These are phyloP conservation scores for Beauveria bassiana DNA, from an alignment of 2,329 filamentous ascomycete genomes.

Conservation along the genomic window DNA sequence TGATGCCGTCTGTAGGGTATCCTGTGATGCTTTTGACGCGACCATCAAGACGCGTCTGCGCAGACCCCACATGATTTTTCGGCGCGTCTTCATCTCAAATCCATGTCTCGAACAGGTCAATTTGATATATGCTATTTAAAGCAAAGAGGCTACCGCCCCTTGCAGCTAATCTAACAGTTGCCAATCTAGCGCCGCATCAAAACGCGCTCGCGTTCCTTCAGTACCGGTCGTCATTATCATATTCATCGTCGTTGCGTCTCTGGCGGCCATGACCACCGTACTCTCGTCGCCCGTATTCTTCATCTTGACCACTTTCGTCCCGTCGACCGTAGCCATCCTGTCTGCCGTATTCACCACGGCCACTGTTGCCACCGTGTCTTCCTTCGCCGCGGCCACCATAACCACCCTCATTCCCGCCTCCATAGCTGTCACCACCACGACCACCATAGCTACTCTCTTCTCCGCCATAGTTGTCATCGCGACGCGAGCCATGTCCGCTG, in stretches of 20 bases:
- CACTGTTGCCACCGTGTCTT: background rate
- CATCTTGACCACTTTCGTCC: background rate
- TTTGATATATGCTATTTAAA: background rate
- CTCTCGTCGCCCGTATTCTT: background rate
- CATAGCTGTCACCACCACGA: constrained; percentile 9
- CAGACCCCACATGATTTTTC: background rate
- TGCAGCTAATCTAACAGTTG: background rate
- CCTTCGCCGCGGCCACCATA: background rate
- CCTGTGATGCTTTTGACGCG: background rate
- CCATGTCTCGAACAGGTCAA: background rate
- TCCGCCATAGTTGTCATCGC: constrained; percentile 8
- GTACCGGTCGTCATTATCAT: constrained; percentile 2
- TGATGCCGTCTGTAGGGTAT: background rate
- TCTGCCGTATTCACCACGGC: background rate
- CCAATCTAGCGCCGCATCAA: background rate
- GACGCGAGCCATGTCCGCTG: constrained; percentile 13
- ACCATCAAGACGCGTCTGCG: background rate
- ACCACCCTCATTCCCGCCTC: background rate
- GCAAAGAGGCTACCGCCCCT: background rate
- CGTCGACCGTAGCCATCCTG: background rate
- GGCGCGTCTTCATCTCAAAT: background rate
- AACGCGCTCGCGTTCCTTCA: background rate
- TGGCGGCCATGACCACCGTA: background rate
- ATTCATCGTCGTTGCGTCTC: background rate
- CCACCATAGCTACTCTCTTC: background rate